A percentile compares a stretch with the other conserved stretches of the same genome.
Conservation (phyloP, 768 basidiomycete species). For the Daedalea quercina region DNA sequence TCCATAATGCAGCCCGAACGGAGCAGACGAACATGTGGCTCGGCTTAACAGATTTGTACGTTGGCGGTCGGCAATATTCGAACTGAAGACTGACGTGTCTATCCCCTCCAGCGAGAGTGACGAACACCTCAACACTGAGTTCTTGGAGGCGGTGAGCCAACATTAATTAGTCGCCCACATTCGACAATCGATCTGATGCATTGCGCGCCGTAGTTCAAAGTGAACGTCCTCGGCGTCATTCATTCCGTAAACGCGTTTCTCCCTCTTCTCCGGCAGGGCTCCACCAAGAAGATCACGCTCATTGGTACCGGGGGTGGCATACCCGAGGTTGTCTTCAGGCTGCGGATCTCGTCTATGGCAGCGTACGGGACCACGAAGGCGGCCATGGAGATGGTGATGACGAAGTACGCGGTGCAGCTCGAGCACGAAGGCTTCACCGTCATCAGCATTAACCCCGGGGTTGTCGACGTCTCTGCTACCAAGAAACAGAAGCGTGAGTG, state of each 20-base stretch:
- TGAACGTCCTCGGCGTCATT: slow-evolving; percentile 30
- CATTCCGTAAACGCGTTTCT: slow-evolving; percentile 30
- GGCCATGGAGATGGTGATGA: slow-evolving; percentile 29
- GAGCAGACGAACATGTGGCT: slow-evolving; percentile 3
- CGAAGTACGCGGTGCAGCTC: slow-evolving; percentile 27
- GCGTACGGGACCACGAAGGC: slow-evolving; percentile 32
- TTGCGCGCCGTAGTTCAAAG: slow-evolving; percentile 23
- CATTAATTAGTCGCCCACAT: too few relatives aligned
- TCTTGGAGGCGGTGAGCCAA: too few relatives aligned
- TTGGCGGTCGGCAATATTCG: too few relatives aligned
- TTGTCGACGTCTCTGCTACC: neutral
- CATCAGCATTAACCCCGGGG: neutral
- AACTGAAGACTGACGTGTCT: too few relatives aligned
- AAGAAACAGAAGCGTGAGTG: too few relatives aligned
- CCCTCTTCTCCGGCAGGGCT: slow-evolving; percentile 27
- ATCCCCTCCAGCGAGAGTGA: too few relatives aligned
- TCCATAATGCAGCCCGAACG: slow-evolving; percentile 29
- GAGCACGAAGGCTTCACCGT: neutral
- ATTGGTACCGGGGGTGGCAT: slow-evolving; percentile 25
- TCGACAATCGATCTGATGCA: too few relatives aligned
- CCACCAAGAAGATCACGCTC: slow-evolving; percentile 27
- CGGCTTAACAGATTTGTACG: neutral
- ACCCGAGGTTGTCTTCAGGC: slow-evolving; percentile 14
- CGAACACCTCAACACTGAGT: too few relatives aligned
- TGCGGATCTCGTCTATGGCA: slow-evolving; percentile 3